Percentiles rank a stretch among this genome's conserved stretches.
Evolutionary conservation across 495 filamentous ascomycete species (phyloP).

Genomic region (Daldinia caldariorum): DNA sequence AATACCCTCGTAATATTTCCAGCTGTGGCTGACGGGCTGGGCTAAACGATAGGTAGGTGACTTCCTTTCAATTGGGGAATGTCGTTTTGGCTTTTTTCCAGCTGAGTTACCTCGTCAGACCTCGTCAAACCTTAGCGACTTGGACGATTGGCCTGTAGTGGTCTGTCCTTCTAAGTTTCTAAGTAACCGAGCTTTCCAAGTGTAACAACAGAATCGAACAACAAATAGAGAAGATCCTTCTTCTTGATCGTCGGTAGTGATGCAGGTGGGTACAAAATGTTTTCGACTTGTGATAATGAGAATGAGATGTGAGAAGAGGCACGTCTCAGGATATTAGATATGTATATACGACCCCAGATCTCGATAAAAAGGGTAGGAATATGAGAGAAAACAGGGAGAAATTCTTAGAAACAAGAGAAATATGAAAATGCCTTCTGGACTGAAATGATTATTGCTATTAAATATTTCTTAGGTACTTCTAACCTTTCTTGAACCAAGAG

Average conservation of each 20-base stretch:
- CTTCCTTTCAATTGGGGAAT: slow-evolving; percentile 23
- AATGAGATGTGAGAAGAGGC: slow-evolving; percentile 28
- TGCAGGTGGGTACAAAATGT: slow-evolving; percentile 40
- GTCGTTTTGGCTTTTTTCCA: slow-evolving; percentile 10
- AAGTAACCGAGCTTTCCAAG: slow-evolving; percentile 22
- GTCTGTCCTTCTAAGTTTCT: slow-evolving; percentile 9
- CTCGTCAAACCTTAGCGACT: slow-evolving; percentile 19
- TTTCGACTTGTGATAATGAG: slow-evolving; percentile 30
- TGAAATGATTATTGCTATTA: slow-evolving; percentile 14
- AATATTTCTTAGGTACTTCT: not conserved
- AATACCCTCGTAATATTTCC: slow-evolving; percentile 9
- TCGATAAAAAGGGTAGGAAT: slow-evolving; percentile 5
- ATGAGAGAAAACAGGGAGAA: not conserved
- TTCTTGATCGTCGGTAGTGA: slow-evolving; percentile 39
- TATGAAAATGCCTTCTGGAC: slow-evolving; percentile 4
- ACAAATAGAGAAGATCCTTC: slow-evolving; percentile 3
- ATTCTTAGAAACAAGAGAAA: slow-evolving; percentile 6
- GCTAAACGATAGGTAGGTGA: slow-evolving; percentile 21
- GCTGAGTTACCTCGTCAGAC: slow-evolving; percentile 7
- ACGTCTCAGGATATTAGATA: slow-evolving; percentile 33
- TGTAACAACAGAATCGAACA: slow-evolving; percentile 7
- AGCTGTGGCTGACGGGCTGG: slow-evolving; percentile 28
- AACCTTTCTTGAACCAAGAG: slow-evolving; percentile 7
- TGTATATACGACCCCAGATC: slow-evolving; percentile 21
- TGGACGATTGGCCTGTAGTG: slow-evolving; percentile 22